Evolutionary conservation across 169 alveolate genomes (phyloP), one percentile per base, ranked within the genome.

Genomic region (Plasmodium reichenowi): DNA sequence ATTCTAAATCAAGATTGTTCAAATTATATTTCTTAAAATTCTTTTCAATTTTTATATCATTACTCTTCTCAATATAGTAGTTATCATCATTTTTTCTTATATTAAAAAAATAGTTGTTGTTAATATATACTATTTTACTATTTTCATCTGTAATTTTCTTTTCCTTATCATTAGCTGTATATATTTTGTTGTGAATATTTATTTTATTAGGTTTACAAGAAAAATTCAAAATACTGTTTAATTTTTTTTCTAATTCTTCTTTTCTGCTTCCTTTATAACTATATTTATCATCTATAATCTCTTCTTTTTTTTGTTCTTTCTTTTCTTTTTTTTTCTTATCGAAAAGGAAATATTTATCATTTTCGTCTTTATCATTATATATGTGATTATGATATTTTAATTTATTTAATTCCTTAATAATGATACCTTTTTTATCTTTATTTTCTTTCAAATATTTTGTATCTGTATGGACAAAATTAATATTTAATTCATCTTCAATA

Each of bases 101-200:
- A 45, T 76, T 76, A 76, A 76, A 76, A 76, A 76, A 76, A 76
- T 76, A 76, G 17, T 76, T 76, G 32, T 76, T 76, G 63, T 76
- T 76, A 63, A 76, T 76, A 50, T 76, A 76, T 22, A 68, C 58
- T 68, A 76, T 52, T 48, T 64, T 76, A 56, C 67, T 66, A 45
- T 67, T 76, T 38, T 38, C 47, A 50, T 76, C 89, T 59, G 64
- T 9, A n/a, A 50, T 64, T 13, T 59, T 66, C 52, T 76, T 76
- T 64, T 76, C 89, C 32, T 64, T 64, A 66, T 76, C 89, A 38
- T 38, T 38, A 58, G 89, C n/a, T 48, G 89, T 59, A 66, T 50
- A 76, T 64, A 76, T 76, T 76, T 64, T 76, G 48, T 76, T 76
- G 48, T 76, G 89, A 76, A 76, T 76, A 22, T 76, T 76, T 58